A percentile compares a stretch with the other conserved stretches of the same genome.
These are phyloP conservation scores for Chondrostereum purpureum DNA, from an alignment of 1,284 basidiomycete genomes.

Conservation along the genomic window DNA sequence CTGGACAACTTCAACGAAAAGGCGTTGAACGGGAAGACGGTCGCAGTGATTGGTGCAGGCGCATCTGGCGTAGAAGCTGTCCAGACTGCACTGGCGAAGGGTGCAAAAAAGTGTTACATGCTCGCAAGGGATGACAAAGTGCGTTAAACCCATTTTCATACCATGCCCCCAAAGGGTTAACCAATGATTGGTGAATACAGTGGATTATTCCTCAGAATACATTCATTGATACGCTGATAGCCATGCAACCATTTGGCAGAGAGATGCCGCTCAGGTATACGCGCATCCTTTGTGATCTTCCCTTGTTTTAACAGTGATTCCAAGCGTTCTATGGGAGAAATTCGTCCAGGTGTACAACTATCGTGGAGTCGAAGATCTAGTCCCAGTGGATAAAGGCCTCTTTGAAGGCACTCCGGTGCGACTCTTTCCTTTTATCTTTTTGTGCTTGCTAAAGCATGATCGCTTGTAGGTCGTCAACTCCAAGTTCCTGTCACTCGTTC, in stretches of 20 bases:
- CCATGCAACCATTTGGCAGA: conserved; percentile 53
- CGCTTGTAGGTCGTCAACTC: conserved; percentile 47
- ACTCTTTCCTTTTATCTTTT: conserved; percentile 7
- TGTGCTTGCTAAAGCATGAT: neutral
- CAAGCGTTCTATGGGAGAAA: conserved; percentile 45
- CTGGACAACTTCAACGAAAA: conserved; percentile 34
- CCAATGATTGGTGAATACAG: conserved; percentile 24
- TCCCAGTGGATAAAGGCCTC: conserved; percentile 34
- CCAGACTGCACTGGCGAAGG: conserved; percentile 42
- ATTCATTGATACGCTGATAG: conserved; percentile 45
- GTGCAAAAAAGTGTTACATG: conserved; percentile 40
- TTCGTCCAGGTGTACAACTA: conserved; percentile 48
- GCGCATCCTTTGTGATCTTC: neutral
- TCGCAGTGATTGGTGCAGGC: conserved; percentile 51
- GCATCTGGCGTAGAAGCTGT: conserved; percentile 59
- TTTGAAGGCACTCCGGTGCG: conserved; percentile 43
- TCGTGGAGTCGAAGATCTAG: conserved; percentile 41
- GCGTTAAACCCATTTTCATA: conserved; percentile 19
- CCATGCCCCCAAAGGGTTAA: neutral
- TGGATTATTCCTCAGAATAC: conserved; percentile 55
- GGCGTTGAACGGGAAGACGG: conserved; percentile 37
- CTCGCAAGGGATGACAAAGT: conserved; percentile 34
- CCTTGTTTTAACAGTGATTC: neutral
- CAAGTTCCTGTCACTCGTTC: conserved; percentile 45
- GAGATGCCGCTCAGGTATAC: conserved; percentile 33